Conservation (phyloP, 352 stramenopile species). For the Globisporangium lucens region DNA sequence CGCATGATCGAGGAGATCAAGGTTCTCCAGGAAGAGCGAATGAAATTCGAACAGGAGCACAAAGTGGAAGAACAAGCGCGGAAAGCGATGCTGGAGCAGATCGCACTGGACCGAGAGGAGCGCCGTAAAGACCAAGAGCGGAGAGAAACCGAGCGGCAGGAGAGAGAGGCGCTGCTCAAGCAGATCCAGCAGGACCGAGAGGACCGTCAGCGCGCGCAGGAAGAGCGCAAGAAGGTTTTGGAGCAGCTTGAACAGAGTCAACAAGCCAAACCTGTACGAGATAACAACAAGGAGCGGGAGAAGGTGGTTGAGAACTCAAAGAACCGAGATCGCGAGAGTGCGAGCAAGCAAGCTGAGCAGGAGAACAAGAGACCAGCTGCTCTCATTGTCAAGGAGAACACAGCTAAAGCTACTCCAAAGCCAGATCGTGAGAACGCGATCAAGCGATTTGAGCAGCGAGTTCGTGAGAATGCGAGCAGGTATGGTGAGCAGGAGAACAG, state of each 20-base stretch:
- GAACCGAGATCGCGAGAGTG: background rate
- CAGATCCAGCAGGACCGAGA: slow-evolving; percentile 4
- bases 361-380: slow-evolving; percentile 8
- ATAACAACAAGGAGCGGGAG: background rate
- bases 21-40: background rate
- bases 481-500: slow-evolving; percentile 1
- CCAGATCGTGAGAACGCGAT: background rate
- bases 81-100: slow-evolving; percentile 1
- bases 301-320: no score
- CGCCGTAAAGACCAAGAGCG: background rate
- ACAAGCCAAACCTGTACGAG: background rate
- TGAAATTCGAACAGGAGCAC: background rate
- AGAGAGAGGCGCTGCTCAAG: background rate
- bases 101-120: slow-evolving; percentile 8
- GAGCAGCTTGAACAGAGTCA: background rate
- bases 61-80: slow-evolving; percentile 1
- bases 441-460: background rate
- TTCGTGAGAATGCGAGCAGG: background rate
- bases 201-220: background rate
- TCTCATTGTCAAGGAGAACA: background rate
- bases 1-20: slow-evolving; percentile 2
- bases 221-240: background rate
- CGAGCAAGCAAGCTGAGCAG: background rate
- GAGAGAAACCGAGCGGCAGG: background rate
- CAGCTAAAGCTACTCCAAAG: background rate